Percentiles rank a stretch among this genome's conserved stretches.
Evolutionary conservation across 148 eudicot species (phyloP).

Genomic region (Euryodendron excelsum): DNA sequence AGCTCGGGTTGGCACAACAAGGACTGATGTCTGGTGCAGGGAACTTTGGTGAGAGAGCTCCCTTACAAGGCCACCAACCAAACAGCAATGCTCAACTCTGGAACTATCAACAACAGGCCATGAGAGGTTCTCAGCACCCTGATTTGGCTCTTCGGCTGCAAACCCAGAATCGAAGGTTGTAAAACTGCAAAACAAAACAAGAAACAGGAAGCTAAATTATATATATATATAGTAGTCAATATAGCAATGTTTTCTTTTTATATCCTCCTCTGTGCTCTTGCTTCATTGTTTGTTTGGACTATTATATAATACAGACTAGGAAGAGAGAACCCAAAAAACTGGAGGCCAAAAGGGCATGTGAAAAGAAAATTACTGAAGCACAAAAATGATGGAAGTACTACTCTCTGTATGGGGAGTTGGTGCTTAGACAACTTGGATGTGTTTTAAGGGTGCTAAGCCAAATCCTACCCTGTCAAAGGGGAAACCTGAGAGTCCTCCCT

Average conservation of each 20-base stretch:
- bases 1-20: not conserved
- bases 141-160: conserved; percentile 13
- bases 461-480: too few relatives aligned
- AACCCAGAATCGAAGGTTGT: not conserved
- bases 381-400: too few relatives aligned
- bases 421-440: too few relatives aligned
- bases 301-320: too few relatives aligned
- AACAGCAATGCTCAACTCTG: not conserved
- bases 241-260: not conserved
- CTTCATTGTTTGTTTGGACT: too few relatives aligned
- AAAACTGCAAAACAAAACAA: not conserved
- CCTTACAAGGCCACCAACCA: not conserved
- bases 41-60: not conserved
- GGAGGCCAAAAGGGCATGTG: too few relatives aligned
- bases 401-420: too few relatives aligned
- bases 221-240: not conserved
- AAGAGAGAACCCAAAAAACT: too few relatives aligned
- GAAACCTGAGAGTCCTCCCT: too few relatives aligned
- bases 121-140: not conserved
- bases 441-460: too few relatives aligned
- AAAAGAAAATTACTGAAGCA: too few relatives aligned
- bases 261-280: not conserved
- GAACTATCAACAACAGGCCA: not conserved
- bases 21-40: not conserved
- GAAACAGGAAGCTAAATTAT: not conserved